Evolutionary conservation across 1,284 basidiomycete genomes (phyloP), one percentile per base, ranked within the genome.

Genomic region (Exobasidium rhododendri): DNA sequence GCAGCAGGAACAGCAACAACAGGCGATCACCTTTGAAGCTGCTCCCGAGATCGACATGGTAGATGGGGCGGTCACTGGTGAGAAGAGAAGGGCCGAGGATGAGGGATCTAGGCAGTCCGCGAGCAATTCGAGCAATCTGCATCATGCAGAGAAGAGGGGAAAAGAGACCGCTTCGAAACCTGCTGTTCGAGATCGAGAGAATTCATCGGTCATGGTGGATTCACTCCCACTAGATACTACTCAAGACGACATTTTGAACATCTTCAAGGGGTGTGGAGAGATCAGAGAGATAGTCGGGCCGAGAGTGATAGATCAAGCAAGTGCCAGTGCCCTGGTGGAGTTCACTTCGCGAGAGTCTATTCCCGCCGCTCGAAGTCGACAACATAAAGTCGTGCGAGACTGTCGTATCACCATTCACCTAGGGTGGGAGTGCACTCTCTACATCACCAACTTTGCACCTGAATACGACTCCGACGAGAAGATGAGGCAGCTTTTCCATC

Each of bases 371-470:
- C 83, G 93, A 43, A 96, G 92, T 0, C 93, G 92, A 76, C 93
- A 97, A 82, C 91, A 92, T 82, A 97, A 96, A 78, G 86, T 87
- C 32, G 74, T 98, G 52, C 35, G 46, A 26, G 58, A 31, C 20
- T 28, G 46, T 20, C 89, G 92, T 74, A 84, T 96, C 14, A 84
- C 85, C 13, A 91, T 98, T 0, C 86, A 91, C 75, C 84, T 96
- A 57, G 92, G 91, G 4, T 97, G 92, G 91, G 86, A 89, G 66
- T 94, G 92, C 3, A 98, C 94, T 1, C 82, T 98, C 3, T 99
- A 94, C 80, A 88, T 97, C 47, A 97, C 96, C 13, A 99, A 98
- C 81, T 98, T 97, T 81, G 88, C 92, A 0, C 89, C 91, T 74
- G 84, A 85, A 14, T 85, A 85, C n/a, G 91, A 94, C 71, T 93